A percentile compares a stretch with the other conserved stretches of the same genome.
These are phyloP conservation scores for Spiraea crenata DNA, from an alignment of 331 rosid species.

Conservation along the genomic window DNA sequence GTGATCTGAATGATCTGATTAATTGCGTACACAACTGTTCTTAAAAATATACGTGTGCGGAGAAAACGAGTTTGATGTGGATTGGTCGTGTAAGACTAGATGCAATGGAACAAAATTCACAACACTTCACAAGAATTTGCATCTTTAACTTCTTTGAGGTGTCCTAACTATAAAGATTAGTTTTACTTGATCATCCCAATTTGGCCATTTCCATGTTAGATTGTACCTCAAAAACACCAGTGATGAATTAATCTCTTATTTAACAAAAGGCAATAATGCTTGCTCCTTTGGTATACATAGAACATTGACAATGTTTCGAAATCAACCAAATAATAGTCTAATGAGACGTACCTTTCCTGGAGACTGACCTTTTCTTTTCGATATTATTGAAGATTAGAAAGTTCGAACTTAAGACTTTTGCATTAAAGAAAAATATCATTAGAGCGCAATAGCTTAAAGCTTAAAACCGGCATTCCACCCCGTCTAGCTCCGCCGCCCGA, in stretches of 20 bases:
- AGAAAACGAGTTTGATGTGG: neutral
- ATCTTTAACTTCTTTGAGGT: neutral
- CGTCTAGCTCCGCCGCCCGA: neutral
- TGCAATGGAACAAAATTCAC: neutral
- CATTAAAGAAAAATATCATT: too few species aligned
- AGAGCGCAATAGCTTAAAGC: too few species aligned
- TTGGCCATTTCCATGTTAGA: slow-evolving; percentile 5
- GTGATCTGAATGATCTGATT: neutral
- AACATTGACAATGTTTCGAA: neutral
- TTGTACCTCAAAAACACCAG: neutral
- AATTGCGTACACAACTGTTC: neutral
- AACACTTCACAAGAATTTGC: neutral
- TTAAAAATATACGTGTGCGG: neutral
- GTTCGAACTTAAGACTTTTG: too few species aligned
- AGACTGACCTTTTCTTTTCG: too few species aligned
- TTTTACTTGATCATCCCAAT: neutral
- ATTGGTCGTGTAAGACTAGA: neutral
- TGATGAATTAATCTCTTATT: neutral
- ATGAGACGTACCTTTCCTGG: too few species aligned
- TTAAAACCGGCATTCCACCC: too few species aligned
- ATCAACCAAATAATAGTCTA: neutral
- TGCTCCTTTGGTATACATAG: neutral
- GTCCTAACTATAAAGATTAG: neutral
- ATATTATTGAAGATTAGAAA: too few species aligned
- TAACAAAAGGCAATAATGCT: neutral